A percentile compares a stretch with the other conserved stretches of the same genome.
Conservation (phyloP, 1,284 basidiomycete genomes). For the Rhodotorula sp. region DNA sequence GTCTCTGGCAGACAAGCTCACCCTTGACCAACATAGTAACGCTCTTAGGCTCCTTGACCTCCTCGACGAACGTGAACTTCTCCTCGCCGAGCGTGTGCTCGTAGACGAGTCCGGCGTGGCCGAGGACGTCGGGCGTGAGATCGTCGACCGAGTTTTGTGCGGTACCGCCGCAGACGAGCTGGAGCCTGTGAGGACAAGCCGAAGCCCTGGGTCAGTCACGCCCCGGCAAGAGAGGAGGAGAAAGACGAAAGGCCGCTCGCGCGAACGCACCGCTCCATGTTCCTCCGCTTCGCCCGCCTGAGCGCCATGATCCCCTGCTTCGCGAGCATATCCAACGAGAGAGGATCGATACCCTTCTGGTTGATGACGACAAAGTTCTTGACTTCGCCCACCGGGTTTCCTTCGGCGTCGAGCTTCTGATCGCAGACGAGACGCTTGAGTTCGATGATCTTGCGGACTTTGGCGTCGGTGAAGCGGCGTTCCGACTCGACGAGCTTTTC, state of each 20-base stretch:
- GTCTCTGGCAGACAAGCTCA: slow-evolving; percentile 41
- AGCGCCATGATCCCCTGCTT: slow-evolving; percentile 96
- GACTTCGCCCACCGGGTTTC: slow-evolving; percentile 54
- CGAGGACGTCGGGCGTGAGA: slow-evolving; percentile 82
- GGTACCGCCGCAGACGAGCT: slow-evolving; percentile 88
- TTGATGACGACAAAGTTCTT: slow-evolving; percentile 96
- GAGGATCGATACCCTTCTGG: slow-evolving; percentile 98
- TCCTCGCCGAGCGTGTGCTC: slow-evolving; percentile 99
- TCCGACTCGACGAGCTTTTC: slow-evolving; percentile 99
- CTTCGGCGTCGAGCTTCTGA: slow-evolving; percentile 73
- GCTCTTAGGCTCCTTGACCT: slow-evolving; percentile 92
- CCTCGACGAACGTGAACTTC: slow-evolving; percentile 97
- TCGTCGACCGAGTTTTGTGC: slow-evolving; percentile 99
- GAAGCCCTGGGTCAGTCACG: slow-evolving; percentile 4
- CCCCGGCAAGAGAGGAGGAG: neutral
- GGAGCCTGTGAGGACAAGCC: slow-evolving; percentile 58
- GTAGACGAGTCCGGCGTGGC: slow-evolving; percentile 97
- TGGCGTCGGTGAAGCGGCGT: slow-evolving; percentile 87
- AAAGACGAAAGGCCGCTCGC: neutral
- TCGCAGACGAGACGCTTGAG: slow-evolving; percentile 97
- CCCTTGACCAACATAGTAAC: slow-evolving; percentile 97
- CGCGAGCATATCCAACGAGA: slow-evolving; percentile 91
- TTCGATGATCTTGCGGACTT: slow-evolving; percentile 94
- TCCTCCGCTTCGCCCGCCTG: slow-evolving; percentile 91
- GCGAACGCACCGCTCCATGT: slow-evolving; percentile 80